Evolutionary conservation across 2,329 filamentous ascomycete species (phyloP).

Genomic region (Epichloe coenophiala): DNA sequence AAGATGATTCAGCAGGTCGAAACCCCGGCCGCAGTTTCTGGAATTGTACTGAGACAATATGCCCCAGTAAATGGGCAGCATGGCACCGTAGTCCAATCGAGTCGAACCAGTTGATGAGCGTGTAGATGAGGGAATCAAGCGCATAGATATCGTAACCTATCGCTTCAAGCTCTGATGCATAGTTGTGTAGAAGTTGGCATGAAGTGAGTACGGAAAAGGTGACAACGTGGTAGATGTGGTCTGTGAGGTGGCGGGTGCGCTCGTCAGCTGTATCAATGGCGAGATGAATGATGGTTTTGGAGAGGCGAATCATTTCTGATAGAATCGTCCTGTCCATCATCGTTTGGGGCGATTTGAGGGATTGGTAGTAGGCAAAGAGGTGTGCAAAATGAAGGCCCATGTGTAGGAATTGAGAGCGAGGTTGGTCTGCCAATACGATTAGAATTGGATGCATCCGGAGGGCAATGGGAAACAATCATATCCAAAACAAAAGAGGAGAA

Average conservation of each 20-base stretch:
- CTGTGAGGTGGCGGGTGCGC: conserved; percentile 15
- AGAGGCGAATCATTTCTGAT: conserved; percentile 12
- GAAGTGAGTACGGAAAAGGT: conserved; percentile 14
- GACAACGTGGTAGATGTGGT: conserved; percentile 17
- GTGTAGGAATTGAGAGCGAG: conserved; percentile 16
- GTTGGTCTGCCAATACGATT: conserved; percentile 9
- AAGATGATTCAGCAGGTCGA: background rate
- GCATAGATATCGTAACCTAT: conserved; percentile 6
- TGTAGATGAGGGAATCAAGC: conserved; percentile 9
- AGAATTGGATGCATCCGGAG: background rate
- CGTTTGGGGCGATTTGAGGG: conserved; percentile 9
- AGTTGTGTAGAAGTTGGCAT: conserved; percentile 11
- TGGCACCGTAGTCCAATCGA: conserved; percentile 15
- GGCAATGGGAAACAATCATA: no score
- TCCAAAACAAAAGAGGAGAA: no score
- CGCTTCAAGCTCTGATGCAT: conserved; percentile 9
- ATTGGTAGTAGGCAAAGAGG: conserved; percentile 12
- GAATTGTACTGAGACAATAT: conserved; percentile 12
- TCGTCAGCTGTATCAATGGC: conserved; percentile 16
- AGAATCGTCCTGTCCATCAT: conserved; percentile 7
- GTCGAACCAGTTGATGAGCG: conserved; percentile 12
- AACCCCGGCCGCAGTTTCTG: conserved; percentile 6
- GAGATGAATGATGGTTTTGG: conserved; percentile 14
- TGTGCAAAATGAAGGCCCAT: conserved; percentile 17
- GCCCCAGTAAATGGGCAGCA: conserved; percentile 12